Conservation (phyloP, 805 yeast species). For the Metschnikowia cubensis region DNA sequence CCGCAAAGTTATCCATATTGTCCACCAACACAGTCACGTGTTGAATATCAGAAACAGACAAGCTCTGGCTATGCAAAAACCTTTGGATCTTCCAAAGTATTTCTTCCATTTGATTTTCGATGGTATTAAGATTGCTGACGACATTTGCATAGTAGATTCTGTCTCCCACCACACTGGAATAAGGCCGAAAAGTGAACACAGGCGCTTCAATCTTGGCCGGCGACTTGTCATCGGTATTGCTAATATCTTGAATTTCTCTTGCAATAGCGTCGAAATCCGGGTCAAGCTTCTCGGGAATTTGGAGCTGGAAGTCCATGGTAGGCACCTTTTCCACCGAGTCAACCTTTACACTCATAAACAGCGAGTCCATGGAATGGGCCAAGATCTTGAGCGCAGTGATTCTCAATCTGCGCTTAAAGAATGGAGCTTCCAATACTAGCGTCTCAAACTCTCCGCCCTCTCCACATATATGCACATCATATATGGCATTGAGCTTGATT, state of each 20-base stretch:
- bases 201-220: background rate
- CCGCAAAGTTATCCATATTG: constrained; percentile 61
- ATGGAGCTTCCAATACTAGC: constrained; percentile 84
- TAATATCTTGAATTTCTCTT: background rate
- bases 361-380: constrained; percentile 64
- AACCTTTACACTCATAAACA: constrained; percentile 57
- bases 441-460: constrained; percentile 99
- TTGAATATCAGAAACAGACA: constrained; percentile 48
- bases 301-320: background rate
- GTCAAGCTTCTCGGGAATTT: constrained; percentile 10
- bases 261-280: constrained; percentile 5
- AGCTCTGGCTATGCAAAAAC: constrained; percentile 25
- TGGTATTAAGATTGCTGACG: constrained; percentile 13
- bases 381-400: constrained; percentile 39
- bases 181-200: constrained; percentile 1
- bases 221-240: background rate
- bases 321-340: constrained; percentile 38
- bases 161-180: constrained; percentile 3
- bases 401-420: constrained; percentile 52
- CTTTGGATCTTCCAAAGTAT: constrained; percentile 44
- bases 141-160: constrained; percentile 30
- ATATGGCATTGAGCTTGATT: constrained; percentile 52
- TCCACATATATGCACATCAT: constrained; percentile 92
- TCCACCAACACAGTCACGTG: constrained; percentile 57
- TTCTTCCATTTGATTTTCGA: constrained; percentile 42